Evolutionary conservation across 1,284 basidiomycete genomes (phyloP), one percentile per base, ranked within the genome.

Genomic region (Cutaneotrichosporon sp.): DNA sequence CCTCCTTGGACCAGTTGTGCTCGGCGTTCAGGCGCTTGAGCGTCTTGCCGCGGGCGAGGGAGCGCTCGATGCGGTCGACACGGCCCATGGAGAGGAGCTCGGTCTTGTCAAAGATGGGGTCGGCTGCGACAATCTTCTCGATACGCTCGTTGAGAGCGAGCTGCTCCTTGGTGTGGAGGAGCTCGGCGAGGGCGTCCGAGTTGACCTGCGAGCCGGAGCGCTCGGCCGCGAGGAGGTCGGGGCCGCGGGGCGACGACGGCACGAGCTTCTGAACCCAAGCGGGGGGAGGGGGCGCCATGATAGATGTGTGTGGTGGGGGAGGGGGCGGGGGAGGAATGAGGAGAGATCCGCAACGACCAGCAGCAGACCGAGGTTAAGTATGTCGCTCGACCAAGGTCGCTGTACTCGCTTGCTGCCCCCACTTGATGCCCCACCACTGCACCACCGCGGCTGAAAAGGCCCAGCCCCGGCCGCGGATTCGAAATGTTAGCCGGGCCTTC

Each of bases 261-360:
- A 29, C 33, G 60, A 72, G 59, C 62, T 63, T 36, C 55, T 69
- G 33, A 60, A 72, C 67, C 70, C 68, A 57, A 36, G 62, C 22
- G 58, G 69, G 54, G 57, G 69, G 47, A 66, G 64, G 52, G 63
- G 58, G 56, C 14, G 58, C n/a, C 58, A 59, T 65, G 38, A 42
- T 42, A n/a, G 29, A 29, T 13, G 50, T 56, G 29, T 38, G 13
- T 31, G 38, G 4, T 56, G 54, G 20, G 29, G 6, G n/a, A 49
- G 33, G 18, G 43, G 53, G 25, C 14, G 36, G 27, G 53, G 27
- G 18, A 50, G 47, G 25, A 29, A 31, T 27, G 7, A 18, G 25
- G 51, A n/a, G n/a, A n/a, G n/a, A 33, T 24, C 27, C 27, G 4
- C 16, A 24, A 36, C 33, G 33, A 36, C 31, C 11, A n/a, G n/a